Evolutionary conservation across 495 filamentous ascomycete species (phyloP).

Genomic region (Podospora sp.): DNA sequence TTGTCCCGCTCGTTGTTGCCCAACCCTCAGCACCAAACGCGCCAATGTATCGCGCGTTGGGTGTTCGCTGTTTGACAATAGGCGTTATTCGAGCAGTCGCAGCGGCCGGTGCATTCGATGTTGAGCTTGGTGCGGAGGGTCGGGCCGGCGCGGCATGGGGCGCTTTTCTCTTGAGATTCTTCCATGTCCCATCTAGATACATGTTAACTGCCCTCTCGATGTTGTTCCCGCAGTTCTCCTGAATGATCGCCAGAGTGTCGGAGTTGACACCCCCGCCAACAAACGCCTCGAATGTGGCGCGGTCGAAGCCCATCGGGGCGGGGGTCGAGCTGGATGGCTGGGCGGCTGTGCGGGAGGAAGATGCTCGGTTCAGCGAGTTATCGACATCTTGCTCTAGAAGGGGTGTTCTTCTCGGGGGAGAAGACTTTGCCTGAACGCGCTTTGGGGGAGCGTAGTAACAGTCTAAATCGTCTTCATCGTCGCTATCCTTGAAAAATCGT

Average conservation of each 20-base stretch:
- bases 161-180: slow-evolving; percentile 44
- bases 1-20: slow-evolving; percentile 82
- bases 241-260: slow-evolving; percentile 55
- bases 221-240: slow-evolving; percentile 60
- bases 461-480: slow-evolving; percentile 2
- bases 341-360: not conserved
- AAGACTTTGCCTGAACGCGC: not conserved
- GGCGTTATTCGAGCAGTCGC: not conserved
- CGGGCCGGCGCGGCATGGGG: slow-evolving; percentile 24
- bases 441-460: not conserved
- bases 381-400: slow-evolving; percentile 29
- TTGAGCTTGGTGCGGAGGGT: slow-evolving; percentile 19
- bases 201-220: slow-evolving; percentile 75
- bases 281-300: slow-evolving; percentile 67
- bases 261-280: slow-evolving; percentile 65
- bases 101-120: slow-evolving; percentile 4
- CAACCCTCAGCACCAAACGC: slow-evolving; percentile 90
- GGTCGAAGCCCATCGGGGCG: slow-evolving; percentile 58
- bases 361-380: slow-evolving; percentile 13
- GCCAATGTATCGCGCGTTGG: slow-evolving; percentile 76
- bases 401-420: not conserved
- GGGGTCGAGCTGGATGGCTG: slow-evolving; percentile 10
- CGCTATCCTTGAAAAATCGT: slow-evolving; percentile 19
- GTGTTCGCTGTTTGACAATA: slow-evolving; percentile 42
- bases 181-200: slow-evolving; percentile 95